These are phyloP conservation scores for Adansonia gregorii DNA, from an alignment of 441 rosid genomes.

Conservation along the genomic window DNA sequence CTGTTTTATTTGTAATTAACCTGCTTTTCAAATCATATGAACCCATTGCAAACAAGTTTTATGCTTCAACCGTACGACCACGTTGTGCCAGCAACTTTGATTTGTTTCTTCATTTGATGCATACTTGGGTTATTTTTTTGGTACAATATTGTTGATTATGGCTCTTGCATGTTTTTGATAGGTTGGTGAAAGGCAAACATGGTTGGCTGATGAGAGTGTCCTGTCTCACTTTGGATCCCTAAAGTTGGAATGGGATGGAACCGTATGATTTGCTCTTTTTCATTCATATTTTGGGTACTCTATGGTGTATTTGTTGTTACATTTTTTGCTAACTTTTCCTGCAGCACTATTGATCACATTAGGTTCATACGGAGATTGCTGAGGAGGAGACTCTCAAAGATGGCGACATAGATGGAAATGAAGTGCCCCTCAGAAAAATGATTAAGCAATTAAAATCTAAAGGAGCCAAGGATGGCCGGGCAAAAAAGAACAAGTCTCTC, in stretches of 20 bases:
- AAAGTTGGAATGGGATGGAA: slow-evolving; percentile 59
- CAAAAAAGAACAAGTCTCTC: slow-evolving; percentile 52
- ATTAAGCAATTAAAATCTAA: slow-evolving; percentile 70
- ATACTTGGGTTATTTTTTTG: background rate
- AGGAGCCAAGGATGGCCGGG: slow-evolving; percentile 64
- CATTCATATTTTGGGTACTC: background rate
- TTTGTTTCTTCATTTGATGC: background rate
- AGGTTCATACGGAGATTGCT: slow-evolving; percentile 56
- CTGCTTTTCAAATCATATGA: slow-evolving; percentile 15
- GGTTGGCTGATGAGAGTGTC: slow-evolving; percentile 89
- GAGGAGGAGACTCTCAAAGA: slow-evolving; percentile 59
- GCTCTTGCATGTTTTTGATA: slow-evolving; percentile 41
- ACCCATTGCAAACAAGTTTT: background rate
- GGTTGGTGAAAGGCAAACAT: slow-evolving; percentile 65
- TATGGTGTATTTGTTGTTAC: slow-evolving; percentile 23
- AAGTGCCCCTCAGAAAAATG: slow-evolving; percentile 80
- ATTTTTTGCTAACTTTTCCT: slow-evolving; percentile 31
- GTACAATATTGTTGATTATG: background rate
- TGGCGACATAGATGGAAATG: slow-evolving; percentile 75
- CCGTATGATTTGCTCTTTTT: slow-evolving; percentile 43
- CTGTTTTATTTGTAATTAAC: background rate
- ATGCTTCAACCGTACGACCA: background rate
- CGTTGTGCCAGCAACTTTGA: background rate
- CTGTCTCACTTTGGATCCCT: slow-evolving; percentile 73
- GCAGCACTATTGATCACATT: slow-evolving; percentile 33